Evolutionary conservation across 1,284 basidiomycete species (phyloP), one percentile per base, ranked within the genome.

Genomic region (Thelephora terrestris): DNA sequence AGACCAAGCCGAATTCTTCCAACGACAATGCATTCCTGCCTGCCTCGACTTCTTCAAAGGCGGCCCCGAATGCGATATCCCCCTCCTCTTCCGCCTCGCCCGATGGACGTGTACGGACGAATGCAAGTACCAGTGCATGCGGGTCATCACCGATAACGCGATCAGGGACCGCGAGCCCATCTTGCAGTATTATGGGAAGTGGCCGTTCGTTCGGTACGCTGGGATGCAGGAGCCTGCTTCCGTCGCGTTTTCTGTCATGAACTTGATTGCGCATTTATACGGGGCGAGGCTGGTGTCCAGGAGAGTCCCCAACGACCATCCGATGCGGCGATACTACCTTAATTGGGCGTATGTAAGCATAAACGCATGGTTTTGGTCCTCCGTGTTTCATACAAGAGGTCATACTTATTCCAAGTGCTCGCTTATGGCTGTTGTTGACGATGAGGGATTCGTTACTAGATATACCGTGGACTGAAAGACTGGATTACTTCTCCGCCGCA

Each of bases 401-500:
- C 53, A 74, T 59, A 20, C 46, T 39, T 36, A 47, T 46, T 20
- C 47, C 39, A 9, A 20, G 17, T 37, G 49, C 40, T n/a, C n/a
- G n/a, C 32, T 39, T 18, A 14, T 9, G 23, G 38, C 48, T 16
- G 34, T 39, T 20, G 49, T 48, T 52, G 39, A 52, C 49, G 18
- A 45, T 48, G 47, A 32, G n/a, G n/a, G 47, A 45, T 42, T 46
- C 47, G 35, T 14, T 45, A 12, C 3, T 54, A 92, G 95, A 98
- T 67, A 74, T 81, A 17, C 78, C 84, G 2, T 64, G 70, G 38
- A 99, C 95, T 1, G 96, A 99, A 65, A 88, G 85, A 54, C 58
- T 94, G 57, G 95, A 99, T 63, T 99, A 99, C 65, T 97, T 98
- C 63, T 91, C 89, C 5, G 96, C 96, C 2, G 93, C 86, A 0